Evolutionary conservation across 139 green algal species (phyloP).

Genomic region (Volvox africanus): DNA sequence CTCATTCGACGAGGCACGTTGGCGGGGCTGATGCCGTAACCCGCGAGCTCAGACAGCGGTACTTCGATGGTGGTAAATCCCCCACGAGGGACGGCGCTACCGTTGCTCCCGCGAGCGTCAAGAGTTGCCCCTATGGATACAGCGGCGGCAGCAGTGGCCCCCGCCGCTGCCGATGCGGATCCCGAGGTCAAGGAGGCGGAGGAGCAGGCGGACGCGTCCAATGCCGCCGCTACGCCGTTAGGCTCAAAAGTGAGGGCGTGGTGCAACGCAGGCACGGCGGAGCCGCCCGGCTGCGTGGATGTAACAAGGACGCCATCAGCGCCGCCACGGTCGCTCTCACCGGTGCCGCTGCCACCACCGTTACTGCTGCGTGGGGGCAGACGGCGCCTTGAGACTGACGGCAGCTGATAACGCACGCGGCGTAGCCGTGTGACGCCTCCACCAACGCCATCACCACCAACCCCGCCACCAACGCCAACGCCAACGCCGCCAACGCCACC

Average conservation of each 20-base stretch:
- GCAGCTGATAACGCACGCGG: background rate
- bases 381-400: background rate
- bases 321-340: background rate
- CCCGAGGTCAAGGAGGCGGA: background rate
- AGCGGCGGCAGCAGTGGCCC: background rate
- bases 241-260: background rate
- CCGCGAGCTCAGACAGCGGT: constrained; percentile 2
- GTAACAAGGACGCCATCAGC: background rate
- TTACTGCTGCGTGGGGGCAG: background rate
- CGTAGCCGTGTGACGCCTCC: background rate
- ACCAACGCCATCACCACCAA: background rate
- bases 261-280: background rate
- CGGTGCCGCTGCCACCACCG: background rate
- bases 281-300: background rate
- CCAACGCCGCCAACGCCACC: background rate
- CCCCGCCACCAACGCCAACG: background rate
- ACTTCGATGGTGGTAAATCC: constrained; percentile 20
- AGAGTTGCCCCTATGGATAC: background rate
- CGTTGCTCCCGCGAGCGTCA: background rate
- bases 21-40: background rate
- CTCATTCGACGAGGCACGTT: constrained; percentile 27
- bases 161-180: background rate
- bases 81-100: background rate
- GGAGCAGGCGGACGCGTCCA: background rate
- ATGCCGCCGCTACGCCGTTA: background rate